Conservation (phyloP, 192 early-diverging fungal species). For the Podila minutissima region DNA sequence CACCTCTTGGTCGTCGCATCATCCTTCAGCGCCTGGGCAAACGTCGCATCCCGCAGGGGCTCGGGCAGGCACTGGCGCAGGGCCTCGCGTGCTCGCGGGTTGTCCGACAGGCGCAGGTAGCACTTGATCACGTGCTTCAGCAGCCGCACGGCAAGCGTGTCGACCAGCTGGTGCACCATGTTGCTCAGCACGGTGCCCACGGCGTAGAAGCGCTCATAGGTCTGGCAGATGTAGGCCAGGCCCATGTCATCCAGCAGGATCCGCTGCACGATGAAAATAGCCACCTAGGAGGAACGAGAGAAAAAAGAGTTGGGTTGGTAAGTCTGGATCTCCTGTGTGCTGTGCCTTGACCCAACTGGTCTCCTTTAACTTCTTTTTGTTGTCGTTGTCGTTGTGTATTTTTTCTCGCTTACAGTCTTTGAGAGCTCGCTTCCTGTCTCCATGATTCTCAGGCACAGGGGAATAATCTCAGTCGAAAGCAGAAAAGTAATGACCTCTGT, state of each 20-base stretch:
- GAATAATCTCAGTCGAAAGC: constrained; percentile 96
- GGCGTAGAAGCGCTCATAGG: constrained; percentile 93
- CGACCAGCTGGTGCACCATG: constrained; percentile 92
- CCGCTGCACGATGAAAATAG: constrained; percentile 99
- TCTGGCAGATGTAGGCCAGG: constrained; percentile 89
- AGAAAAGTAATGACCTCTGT: constrained; percentile 96
- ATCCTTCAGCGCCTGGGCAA: constrained; percentile 85
- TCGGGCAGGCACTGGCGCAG: constrained; percentile 92
- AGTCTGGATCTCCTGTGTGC: too few species aligned
- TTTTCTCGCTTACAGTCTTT: constrained; percentile 73
- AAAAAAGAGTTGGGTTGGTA: neutral
- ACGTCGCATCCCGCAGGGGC: constrained; percentile 88
- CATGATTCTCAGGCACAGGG: constrained; percentile 98
- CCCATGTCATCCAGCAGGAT: constrained; percentile 95
- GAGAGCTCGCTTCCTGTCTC: constrained; percentile 96
- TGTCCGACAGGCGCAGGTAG: constrained; percentile 92
- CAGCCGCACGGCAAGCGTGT: constrained; percentile 83
- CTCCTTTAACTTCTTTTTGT: neutral
- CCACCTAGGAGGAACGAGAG: constrained; percentile 61
- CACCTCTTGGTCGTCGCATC: constrained; percentile 91
- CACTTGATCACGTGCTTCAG: constrained; percentile 96
- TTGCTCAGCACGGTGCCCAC: constrained; percentile 94
- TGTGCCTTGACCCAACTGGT: neutral
- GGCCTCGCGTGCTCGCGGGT: constrained; percentile 90
- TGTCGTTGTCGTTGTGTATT: neutral